Base-by-base conservation (phyloP, 345 rosid genomes). In the Salix exigua region DNA sequence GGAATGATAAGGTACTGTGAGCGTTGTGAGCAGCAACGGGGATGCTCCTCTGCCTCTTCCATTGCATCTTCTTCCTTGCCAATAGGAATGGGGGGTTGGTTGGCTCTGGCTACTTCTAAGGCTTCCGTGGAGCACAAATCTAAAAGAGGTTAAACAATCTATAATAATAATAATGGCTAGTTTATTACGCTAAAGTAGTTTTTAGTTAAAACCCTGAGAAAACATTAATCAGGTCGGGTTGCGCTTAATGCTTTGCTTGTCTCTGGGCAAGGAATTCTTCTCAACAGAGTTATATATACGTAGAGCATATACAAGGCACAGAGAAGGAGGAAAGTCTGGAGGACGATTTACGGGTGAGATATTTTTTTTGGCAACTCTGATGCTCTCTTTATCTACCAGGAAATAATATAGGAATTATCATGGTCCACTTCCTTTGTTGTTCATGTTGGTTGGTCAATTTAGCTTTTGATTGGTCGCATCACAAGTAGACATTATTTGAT, bases 91-190 rank as follows among this genome's bases (percentile, higher is more conserved):
- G 83, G 66, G 40, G 62, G 82, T 2, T 86, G 84, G 85, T 35
- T 79, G 66, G 82, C 82, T 71, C 77, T 80, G 53, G 71, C 82
- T 18, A 40, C 77, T 66, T 73, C 82, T 19, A 75, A 38, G 35
- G 68, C 78, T 26, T 46, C 75, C 26, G 42, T 61, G 66, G 80
- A 60, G 75, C 62, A 75, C n/a, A 83, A 74, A 37, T 77, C 74
- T 28, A 66, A 23, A 62, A n/a, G 58, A 64, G 68, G 55, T 64
- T 69, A 70, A 75, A 50, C 35, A 16, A 7, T 48, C 28, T 21
- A 42, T 3, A 31, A 21, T 23, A 65, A 11, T 11, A 55, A 23
- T 58, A 58, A n/a, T 23, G 63, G 28, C 62, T n/a, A 23, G 26
- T 58, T 53, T 53, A 53, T 53, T 21, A 8, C 21, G 60, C 25